Evolutionary conservation across 176 grass and related monocot genomes (phyloP).

Genomic region (Oropetium thomaeum): DNA sequence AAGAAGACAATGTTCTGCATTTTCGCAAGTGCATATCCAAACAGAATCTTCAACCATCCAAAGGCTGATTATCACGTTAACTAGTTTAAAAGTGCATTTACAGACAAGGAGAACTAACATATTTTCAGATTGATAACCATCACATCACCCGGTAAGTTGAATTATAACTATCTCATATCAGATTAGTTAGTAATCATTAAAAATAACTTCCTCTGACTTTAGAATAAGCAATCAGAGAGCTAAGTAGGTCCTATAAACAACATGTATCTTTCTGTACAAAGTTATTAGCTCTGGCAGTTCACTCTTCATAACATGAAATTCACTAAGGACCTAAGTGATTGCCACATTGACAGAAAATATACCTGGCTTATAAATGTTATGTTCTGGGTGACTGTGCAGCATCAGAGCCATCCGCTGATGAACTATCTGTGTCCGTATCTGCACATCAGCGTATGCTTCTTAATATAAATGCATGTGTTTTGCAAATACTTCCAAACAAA

Average conservation of each 20-base stretch:
- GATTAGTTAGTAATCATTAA: constrained; percentile 10
- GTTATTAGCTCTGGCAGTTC: background rate
- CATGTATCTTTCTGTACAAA: background rate
- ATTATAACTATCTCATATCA: constrained; percentile 13
- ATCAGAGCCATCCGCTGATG: constrained; percentile 77
- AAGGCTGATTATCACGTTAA: background rate
- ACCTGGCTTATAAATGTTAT: constrained; percentile 54
- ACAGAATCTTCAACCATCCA: constrained; percentile 12
- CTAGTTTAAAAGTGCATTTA: background rate
- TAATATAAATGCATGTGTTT: constrained; percentile 32
- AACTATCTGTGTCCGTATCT: constrained; percentile 82
- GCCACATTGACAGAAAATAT: constrained; percentile 22
- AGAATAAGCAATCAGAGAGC: constrained; percentile 14
- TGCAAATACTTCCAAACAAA: constrained; percentile 4
- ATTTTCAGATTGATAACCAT: background rate
- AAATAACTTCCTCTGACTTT: background rate
- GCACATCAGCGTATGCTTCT: constrained; percentile 28
- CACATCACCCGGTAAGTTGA: background rate
- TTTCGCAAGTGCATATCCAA: background rate
- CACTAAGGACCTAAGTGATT: constrained; percentile 2
- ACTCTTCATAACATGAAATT: background rate
- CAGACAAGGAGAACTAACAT: background rate
- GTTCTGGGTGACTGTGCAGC: constrained; percentile 60
- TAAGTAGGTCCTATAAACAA: background rate
- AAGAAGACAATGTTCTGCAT: background rate